Evolutionary conservation across 371 early-diverging fungal species (phyloP).

Genomic region (Globomyces sp.): DNA sequence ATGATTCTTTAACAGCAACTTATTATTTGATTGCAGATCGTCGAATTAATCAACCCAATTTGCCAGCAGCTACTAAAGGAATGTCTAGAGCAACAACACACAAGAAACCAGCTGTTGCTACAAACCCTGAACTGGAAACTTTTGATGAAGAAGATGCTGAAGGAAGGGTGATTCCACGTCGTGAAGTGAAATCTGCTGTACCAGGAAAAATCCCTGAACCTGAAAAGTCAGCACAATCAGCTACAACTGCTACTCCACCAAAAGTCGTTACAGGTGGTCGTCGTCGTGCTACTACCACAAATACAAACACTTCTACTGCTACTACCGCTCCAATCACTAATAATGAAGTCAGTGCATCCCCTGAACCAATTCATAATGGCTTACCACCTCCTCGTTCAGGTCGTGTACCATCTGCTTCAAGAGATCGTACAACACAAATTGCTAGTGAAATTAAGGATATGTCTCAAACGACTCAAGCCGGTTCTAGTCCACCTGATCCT

Average conservation of each 20-base stretch:
- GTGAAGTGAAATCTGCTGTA: too few species aligned
- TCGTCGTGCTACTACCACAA: constrained; percentile 12
- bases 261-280: constrained; percentile 9
- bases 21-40: constrained; percentile 53
- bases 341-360: neutral
- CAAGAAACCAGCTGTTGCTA: neutral
- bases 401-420: constrained; percentile 17
- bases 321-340: neutral
- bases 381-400: constrained; percentile 18
- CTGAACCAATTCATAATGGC: constrained; percentile 1
- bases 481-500: constrained; percentile 12
- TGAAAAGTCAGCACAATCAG: neutral
- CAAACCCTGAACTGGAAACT: neutral
- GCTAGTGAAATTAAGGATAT: constrained; percentile 19
- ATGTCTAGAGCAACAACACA: constrained; percentile 1
- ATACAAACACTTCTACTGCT: neutral
- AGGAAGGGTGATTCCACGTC: too few species aligned
- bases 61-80: neutral
- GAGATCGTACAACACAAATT: constrained; percentile 8
- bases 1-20: constrained; percentile 53
- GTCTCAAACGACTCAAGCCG: constrained; percentile 18
- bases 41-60: constrained; percentile 18
- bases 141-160: constrained; percentile 4
- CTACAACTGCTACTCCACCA: constrained; percentile 8
- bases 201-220: neutral